Percentiles rank a stretch among this genome's conserved stretches.
phyloP scores from a whole-genome alignment of 139 green algal genomes.

The Picochlorum sp. region DNA sequence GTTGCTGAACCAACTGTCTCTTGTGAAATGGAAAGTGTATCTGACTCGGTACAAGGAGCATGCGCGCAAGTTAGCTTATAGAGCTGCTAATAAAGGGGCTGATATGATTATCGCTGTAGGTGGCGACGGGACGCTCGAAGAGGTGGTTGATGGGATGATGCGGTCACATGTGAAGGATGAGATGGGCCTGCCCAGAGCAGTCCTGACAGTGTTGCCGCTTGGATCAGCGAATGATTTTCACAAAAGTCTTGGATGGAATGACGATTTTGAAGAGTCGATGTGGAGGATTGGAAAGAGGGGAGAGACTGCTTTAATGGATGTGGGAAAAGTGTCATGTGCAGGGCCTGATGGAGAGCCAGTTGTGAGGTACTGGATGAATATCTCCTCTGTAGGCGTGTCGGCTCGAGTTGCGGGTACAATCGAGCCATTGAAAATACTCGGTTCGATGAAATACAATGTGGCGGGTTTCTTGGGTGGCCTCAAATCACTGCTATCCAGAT shows the following conservation, averaged over 20 bases:
- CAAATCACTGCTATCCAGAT: neutral
- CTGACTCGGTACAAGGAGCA: slow-evolving; percentile 4
- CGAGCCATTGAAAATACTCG: neutral
- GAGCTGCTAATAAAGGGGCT: slow-evolving; percentile 2
- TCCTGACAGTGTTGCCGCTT: slow-evolving; percentile 9
- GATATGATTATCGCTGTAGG: slow-evolving; percentile 5
- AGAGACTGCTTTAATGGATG: slow-evolving; percentile 7
- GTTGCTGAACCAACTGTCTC: slow-evolving; percentile 11
- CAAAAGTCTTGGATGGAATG: slow-evolving; percentile 3
- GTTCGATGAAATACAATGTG: slow-evolving; percentile 1
- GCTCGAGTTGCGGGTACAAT: neutral
- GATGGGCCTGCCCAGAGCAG: neutral
- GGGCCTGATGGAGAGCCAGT: slow-evolving; percentile 1
- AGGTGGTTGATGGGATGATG: slow-evolving; percentile 12
- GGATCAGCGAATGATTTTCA: slow-evolving; percentile 9
- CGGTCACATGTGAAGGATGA: neutral
- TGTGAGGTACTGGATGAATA: slow-evolving; percentile 7
- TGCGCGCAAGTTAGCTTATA: neutral
- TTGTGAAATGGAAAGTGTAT: slow-evolving; percentile 8
- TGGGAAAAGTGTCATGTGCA: neutral
- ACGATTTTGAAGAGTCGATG: slow-evolving; percentile 12
- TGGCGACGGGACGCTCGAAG: slow-evolving; percentile 8
- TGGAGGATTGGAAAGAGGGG: slow-evolving; percentile 6
- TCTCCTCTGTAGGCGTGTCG: neutral
- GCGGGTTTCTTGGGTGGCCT: neutral